Percentiles rank a stretch among this genome's conserved stretches.
Conservation (phyloP, 2,329 filamentous ascomycete genomes). For the Clonostachys solani region DNA sequence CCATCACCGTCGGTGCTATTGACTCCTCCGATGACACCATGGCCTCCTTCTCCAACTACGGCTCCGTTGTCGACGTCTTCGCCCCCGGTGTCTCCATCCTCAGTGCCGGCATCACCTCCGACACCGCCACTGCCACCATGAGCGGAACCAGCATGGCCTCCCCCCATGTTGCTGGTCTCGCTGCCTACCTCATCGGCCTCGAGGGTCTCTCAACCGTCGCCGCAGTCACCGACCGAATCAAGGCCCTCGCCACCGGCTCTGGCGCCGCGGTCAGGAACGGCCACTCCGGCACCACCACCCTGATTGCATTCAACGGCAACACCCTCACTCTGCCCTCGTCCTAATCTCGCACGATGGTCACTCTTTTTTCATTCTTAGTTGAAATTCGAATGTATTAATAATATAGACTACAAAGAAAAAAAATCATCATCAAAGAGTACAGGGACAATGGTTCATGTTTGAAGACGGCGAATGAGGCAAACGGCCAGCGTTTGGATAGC, state of each 20-base stretch:
- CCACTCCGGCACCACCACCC: slow-evolving; percentile 35
- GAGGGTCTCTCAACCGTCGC: slow-evolving; percentile 37
- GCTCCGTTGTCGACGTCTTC: slow-evolving; percentile 46
- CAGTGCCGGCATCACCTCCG: slow-evolving; percentile 45
- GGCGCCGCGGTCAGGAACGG: slow-evolving; percentile 39
- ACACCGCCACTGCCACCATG: slow-evolving; percentile 37
- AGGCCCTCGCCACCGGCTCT: slow-evolving; percentile 42
- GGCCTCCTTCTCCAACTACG: slow-evolving; percentile 57
- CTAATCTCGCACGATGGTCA: not conserved
- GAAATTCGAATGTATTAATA: too few relatives aligned
- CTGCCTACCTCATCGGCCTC: slow-evolving; percentile 61
- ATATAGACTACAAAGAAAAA: too few relatives aligned
- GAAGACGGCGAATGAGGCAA: too few relatives aligned
- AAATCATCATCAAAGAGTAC: too few relatives aligned
- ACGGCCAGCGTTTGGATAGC: too few relatives aligned
- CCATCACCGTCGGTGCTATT: slow-evolving; percentile 57
- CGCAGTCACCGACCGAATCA: slow-evolving; percentile 41
- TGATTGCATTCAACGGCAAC: slow-evolving; percentile 54
- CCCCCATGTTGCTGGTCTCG: slow-evolving; percentile 64
- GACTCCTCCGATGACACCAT: slow-evolving; percentile 42
- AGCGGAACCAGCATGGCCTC: slow-evolving; percentile 61
- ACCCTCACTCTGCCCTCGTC: not conserved
- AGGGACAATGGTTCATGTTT: too few relatives aligned
- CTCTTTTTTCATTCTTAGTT: too few relatives aligned
- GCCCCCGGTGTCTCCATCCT: slow-evolving; percentile 51